Base-by-base conservation (phyloP, 2,329 filamentous ascomycete species). In the Lojkania enalia region DNA sequence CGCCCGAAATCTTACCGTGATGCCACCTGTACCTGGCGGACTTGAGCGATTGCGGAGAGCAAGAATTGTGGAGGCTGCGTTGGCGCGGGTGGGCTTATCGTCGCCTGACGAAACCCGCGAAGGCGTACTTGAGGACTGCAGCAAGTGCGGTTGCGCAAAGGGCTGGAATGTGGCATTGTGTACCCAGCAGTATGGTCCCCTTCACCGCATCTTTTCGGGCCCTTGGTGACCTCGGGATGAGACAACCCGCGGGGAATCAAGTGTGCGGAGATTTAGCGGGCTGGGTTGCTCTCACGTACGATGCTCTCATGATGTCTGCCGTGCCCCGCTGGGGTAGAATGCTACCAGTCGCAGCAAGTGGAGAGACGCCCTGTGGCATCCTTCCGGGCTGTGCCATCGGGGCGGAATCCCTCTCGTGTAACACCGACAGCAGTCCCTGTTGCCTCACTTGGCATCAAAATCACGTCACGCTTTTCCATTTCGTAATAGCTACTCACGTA, bases 391-490 rank as follows among this genome's bases (percentile, higher is more conserved):
- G 42, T 48, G 18, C 48, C 44, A 29, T 15, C 3, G 35, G 40
- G 45, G 35, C 52, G 56, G 53, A 45, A 51, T 54, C 39, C 48
- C 49, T 6, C 32, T 56, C 48, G 46, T 54, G 45, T 49, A 45
- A 53, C 55, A 50, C 52, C 52, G 52, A 44, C 39, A 38, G 20
- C n/a, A 45, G 43, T 52, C 46, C 46, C 49, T 42, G 42, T 63
- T 60, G 58, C 62, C 58, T 59, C 63, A 63, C 53, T 57, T 48
- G 57, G 51, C 54, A 51, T 49, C 35, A 20, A 44, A 51, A 69
- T 64, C 64, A 68, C 64, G 63, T 69, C 64, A 69, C 59, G 27
- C 39, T 49, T 57, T 60, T 55, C 43, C 46, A 56, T 64, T 52
- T 63, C 66, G 61, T 66, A 69, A 66, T 64, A 46, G 38, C 20